Conservation (phyloP, 1,284 basidiomycete species). For the Pseudozyma sp. region DNA sequence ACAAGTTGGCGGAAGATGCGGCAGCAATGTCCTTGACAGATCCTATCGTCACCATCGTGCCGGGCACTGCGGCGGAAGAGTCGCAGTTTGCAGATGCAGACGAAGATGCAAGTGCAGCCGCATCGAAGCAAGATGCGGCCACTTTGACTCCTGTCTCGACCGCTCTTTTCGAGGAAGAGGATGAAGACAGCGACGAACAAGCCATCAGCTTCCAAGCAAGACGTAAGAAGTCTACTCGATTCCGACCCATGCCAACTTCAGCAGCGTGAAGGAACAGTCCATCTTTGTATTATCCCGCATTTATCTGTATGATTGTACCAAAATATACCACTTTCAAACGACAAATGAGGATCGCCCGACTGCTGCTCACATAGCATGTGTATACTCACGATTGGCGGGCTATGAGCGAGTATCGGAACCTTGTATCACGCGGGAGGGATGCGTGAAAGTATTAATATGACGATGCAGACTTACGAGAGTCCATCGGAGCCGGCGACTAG, state of each 20-base stretch:
- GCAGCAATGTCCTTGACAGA: neutral
- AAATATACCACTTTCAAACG: too few relatives aligned
- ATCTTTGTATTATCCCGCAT: neutral
- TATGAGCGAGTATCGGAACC: too few relatives aligned
- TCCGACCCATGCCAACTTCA: slow-evolving; percentile 20
- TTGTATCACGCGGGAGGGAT: too few relatives aligned
- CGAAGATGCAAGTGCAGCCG: slow-evolving; percentile 14
- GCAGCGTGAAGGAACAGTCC: slow-evolving; percentile 2
- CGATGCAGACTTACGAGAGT: too few relatives aligned
- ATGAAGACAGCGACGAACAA: slow-evolving; percentile 47
- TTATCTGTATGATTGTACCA: neutral
- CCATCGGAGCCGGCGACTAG: neutral
- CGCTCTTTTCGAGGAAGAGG: slow-evolving; percentile 11
- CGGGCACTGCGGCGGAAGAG: slow-evolving; percentile 32
- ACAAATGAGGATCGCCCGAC: too few relatives aligned
- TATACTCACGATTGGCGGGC: too few relatives aligned
- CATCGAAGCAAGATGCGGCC: slow-evolving; percentile 5
- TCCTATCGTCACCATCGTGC: neutral
- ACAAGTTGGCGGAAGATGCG: neutral
- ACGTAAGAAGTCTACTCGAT: slow-evolving; percentile 41
- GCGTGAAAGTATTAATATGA: too few relatives aligned
- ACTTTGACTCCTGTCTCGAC: neutral
- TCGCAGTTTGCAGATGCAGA: slow-evolving; percentile 52
- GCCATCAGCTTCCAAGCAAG: slow-evolving; percentile 45
- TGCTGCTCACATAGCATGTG: too few relatives aligned